Conservation (phyloP, 352 stramenopile species). For the Phytophthora citrophthora region DNA sequence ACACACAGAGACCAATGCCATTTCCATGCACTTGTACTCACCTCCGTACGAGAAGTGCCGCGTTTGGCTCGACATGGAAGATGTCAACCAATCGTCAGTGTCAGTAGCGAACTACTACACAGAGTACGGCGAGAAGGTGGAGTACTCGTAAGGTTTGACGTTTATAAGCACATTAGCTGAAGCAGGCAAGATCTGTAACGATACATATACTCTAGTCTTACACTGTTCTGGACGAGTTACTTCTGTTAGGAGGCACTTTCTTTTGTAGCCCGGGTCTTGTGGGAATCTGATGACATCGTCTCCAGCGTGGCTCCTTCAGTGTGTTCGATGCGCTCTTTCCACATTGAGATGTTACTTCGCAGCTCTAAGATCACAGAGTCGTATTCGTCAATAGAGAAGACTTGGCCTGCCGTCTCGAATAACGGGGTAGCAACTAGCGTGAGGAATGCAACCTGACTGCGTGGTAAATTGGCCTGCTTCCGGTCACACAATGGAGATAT, state of each 20-base stretch:
- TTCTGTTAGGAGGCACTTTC: slow-evolving; percentile 3
- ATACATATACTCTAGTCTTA: slow-evolving; percentile 27
- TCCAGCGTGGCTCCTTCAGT: slow-evolving; percentile 30
- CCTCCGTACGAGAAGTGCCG: slow-evolving; percentile 93
- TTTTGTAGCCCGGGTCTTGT: slow-evolving; percentile 18
- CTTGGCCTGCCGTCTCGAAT: slow-evolving; percentile 64
- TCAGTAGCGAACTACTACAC: slow-evolving; percentile 85
- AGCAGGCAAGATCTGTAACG: slow-evolving; percentile 7
- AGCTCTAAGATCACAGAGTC: slow-evolving; percentile 55
- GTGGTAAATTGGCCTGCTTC: slow-evolving; percentile 59
- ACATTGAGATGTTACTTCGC: slow-evolving; percentile 55
- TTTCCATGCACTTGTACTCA: slow-evolving; percentile 94
- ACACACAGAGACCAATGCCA: slow-evolving; percentile 67
- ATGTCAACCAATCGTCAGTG: slow-evolving; percentile 67
- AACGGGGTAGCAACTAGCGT: slow-evolving; percentile 67
- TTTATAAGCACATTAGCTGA: neutral
- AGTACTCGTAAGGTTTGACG: slow-evolving; percentile 31
- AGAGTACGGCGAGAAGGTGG: slow-evolving; percentile 71
- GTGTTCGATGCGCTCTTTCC: slow-evolving; percentile 53
- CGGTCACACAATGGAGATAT: slow-evolving; percentile 71
- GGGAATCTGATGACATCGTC: slow-evolving; percentile 40
- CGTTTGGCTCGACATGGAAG: slow-evolving; percentile 80
- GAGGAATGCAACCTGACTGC: slow-evolving; percentile 73
- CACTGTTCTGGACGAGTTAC: neutral
- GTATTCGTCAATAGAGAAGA: slow-evolving; percentile 71